Conservation (phyloP, 495 filamentous ascomycete species). For the Penicillium silybi region DNA sequence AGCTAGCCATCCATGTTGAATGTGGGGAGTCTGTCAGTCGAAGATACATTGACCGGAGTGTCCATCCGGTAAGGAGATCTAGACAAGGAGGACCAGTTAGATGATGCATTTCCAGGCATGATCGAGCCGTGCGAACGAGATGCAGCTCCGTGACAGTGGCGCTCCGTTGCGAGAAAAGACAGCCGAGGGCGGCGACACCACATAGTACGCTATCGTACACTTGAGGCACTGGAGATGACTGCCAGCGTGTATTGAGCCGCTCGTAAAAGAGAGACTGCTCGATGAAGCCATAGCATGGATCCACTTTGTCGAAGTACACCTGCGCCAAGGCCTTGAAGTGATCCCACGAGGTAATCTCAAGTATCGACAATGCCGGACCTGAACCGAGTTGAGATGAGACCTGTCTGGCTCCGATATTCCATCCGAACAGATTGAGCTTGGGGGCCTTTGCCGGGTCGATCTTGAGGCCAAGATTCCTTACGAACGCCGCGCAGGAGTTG, state of each 20-base stretch:
- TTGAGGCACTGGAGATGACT: slow-evolving; percentile 1
- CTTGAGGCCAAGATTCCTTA: slow-evolving; percentile 44
- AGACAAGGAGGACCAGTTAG: slow-evolving; percentile 20
- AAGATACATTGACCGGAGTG: slow-evolving; percentile 43
- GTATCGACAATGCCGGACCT: slow-evolving; percentile 14
- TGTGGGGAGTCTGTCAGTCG: slow-evolving; percentile 46
- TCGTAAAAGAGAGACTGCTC: slow-evolving; percentile 29
- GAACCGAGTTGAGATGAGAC: slow-evolving; percentile 11
- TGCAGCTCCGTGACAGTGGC: slow-evolving; percentile 29
- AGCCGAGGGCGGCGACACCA: slow-evolving; percentile 42
- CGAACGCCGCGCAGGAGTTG: slow-evolving; percentile 51
- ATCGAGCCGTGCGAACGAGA: slow-evolving; percentile 34
- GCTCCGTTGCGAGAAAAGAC: slow-evolving; percentile 32
- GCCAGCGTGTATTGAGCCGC: slow-evolving; percentile 33
- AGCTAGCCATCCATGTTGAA: slow-evolving; percentile 47
- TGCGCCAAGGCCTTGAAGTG: slow-evolving; percentile 33
- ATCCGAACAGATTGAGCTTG: slow-evolving; percentile 48
- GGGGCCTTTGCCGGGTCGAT: slow-evolving; percentile 48
- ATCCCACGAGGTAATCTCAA: slow-evolving; percentile 31
- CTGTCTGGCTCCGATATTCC: slow-evolving; percentile 45
- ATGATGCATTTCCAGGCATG: slow-evolving; percentile 29
- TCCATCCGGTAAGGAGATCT: slow-evolving; percentile 41
- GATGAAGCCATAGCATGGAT: slow-evolving; percentile 48
- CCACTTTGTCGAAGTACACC: slow-evolving; percentile 46
- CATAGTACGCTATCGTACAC: slow-evolving; percentile 41